Conservation (phyloP, 768 basidiomycete species). For the Strobilomyces dryophilus region DNA sequence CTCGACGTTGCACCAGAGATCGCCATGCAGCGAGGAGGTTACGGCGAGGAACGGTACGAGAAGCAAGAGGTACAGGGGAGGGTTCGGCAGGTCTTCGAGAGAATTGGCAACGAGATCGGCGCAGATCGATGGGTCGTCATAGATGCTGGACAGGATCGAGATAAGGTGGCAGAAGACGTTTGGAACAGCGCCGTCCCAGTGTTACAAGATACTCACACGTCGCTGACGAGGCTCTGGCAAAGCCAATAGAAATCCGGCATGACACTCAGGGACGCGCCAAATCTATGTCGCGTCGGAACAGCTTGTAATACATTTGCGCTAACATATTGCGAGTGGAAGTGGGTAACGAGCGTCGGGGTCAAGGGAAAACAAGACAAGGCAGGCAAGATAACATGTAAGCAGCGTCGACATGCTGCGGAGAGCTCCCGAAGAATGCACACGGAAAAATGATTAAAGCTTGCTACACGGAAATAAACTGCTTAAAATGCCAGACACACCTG, state of each 20-base stretch:
- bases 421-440: slow-evolving; percentile 4
- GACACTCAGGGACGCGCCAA: not conserved
- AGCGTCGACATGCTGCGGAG: slow-evolving; percentile 6
- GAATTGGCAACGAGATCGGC: slow-evolving; percentile 51
- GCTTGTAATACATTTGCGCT: slow-evolving; percentile 24
- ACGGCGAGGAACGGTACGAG: slow-evolving; percentile 87
- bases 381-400: slow-evolving; percentile 10
- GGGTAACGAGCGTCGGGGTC: slow-evolving; percentile 18
- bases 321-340: slow-evolving; percentile 18
- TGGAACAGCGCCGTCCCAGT: slow-evolving; percentile 51
- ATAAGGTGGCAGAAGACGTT: slow-evolving; percentile 50
- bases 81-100: slow-evolving; percentile 57
- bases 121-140: slow-evolving; percentile 49
- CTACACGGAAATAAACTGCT: slow-evolving; percentile 16
- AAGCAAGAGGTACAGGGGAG: slow-evolving; percentile 66
- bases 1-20: slow-evolving; percentile 73
- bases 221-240: slow-evolving; percentile 53
- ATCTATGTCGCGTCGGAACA: slow-evolving; percentile 7
- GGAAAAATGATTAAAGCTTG: slow-evolving; percentile 6
- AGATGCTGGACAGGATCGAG: slow-evolving; percentile 52
- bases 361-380: slow-evolving; percentile 7
- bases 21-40: slow-evolving; percentile 70
- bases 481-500: slow-evolving; percentile 15
- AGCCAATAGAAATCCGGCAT: not conserved
- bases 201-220: slow-evolving; percentile 32